Evolutionary conservation across 164 flowering plant genomes (phyloP).

Genomic region (Stephania yunnanensis): DNA sequence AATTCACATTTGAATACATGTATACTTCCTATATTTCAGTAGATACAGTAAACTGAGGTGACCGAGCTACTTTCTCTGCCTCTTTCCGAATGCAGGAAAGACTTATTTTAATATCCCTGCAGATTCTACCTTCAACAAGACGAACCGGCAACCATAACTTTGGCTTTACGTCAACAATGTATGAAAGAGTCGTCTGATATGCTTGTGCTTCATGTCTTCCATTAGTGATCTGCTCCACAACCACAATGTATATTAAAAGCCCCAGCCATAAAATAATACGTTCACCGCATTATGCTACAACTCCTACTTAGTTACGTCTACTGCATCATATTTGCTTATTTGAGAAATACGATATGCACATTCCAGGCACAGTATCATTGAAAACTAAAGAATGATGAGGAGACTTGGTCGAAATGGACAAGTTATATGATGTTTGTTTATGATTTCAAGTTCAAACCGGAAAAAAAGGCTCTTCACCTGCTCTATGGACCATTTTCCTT

Average conservation of each 20-base stretch:
- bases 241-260: background rate
- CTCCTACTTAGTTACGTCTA: background rate
- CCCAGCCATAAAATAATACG: no score
- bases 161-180: slow-evolving; percentile 64
- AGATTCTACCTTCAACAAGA: slow-evolving; percentile 69
- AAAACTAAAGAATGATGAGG: background rate
- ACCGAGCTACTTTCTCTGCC: slow-evolving; percentile 27
- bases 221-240: slow-evolving; percentile 21
- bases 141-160: slow-evolving; percentile 75
- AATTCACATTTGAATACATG: no score
- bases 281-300: background rate
- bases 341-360: background rate
- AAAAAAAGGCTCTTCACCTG: slow-evolving; percentile 35
- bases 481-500: slow-evolving; percentile 72
- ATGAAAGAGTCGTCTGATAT: slow-evolving; percentile 42
- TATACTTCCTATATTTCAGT: background rate
- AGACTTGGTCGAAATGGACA: background rate
- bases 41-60: background rate
- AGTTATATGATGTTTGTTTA: background rate
- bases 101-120: slow-evolving; percentile 58
- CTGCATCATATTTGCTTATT: background rate
- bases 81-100: slow-evolving; percentile 45
- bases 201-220: slow-evolving; percentile 24
- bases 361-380: background rate
- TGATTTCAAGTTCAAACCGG: slow-evolving; percentile 1